phyloP scores from a whole-genome alignment of 208 protist genomes.

The Leishmania gerbilli region DNA sequence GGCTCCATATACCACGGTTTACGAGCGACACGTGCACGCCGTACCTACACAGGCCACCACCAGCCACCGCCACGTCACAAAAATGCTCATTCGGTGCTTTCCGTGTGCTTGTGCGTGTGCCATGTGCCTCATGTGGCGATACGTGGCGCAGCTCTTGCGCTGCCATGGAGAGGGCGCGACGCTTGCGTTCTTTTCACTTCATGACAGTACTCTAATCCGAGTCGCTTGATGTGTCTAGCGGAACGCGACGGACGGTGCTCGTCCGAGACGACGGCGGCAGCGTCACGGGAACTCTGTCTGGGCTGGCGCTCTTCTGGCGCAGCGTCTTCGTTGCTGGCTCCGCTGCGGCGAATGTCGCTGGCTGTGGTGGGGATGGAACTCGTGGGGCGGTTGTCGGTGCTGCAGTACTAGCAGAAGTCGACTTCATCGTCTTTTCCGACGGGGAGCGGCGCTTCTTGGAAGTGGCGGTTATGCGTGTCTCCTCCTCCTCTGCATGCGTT shows the following conservation, averaged over 20 bases:
- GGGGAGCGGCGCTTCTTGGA: conserved; percentile 23
- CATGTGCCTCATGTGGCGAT: neutral
- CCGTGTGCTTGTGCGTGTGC: neutral
- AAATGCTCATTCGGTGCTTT: neutral
- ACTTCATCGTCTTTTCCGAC: conserved; percentile 18
- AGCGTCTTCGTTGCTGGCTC: neutral
- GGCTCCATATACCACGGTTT: neutral
- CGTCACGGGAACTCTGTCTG: conserved; percentile 26
- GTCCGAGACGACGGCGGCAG: conserved; percentile 28
- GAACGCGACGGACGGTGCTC: conserved; percentile 26
- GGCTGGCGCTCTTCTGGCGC: conserved; percentile 13
- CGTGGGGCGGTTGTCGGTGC: neutral
- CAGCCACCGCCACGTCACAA: neutral
- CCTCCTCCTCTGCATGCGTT: neutral
- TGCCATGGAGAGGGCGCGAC: too few species aligned
- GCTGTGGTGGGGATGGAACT: neutral
- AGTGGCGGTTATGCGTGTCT: neutral
- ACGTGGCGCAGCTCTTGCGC: neutral
- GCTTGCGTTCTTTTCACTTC: neutral
- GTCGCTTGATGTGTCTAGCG: conserved; percentile 48
- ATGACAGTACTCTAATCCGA: conserved; percentile 22
- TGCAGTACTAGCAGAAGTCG: neutral
- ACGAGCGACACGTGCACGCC: neutral
- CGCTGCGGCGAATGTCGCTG: neutral
- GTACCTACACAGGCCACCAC: neutral